Conservation (phyloP, 176 grass and related monocot species). For the Leersia perrieri region DNA sequence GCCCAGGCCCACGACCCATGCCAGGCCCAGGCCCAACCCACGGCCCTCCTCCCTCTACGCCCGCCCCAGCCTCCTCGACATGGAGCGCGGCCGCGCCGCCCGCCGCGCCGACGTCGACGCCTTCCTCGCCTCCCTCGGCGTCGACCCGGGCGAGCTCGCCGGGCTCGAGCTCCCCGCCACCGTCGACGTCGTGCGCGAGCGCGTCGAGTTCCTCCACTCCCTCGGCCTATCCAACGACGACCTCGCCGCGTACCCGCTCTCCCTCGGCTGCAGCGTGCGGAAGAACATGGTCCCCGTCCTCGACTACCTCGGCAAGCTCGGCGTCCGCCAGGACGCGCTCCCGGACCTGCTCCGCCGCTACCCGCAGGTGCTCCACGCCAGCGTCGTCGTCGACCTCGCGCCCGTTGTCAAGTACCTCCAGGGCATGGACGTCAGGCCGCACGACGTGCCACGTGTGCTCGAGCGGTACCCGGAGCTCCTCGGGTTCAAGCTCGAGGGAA, state of each 20-base stretch:
- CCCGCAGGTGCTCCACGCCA: conserved; percentile 77
- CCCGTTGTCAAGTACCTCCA: conserved; percentile 72
- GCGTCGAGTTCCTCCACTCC: conserved; percentile 63
- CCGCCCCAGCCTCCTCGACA: conserved; percentile 67
- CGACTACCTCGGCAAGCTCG: conserved; percentile 80
- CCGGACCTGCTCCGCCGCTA: conserved; percentile 65
- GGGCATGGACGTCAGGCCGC: conserved; percentile 55
- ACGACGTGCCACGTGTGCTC: conserved; percentile 57
- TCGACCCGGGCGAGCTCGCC: conserved; percentile 66
- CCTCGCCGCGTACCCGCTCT: conserved; percentile 71
- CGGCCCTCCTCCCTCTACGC: conserved; percentile 49
- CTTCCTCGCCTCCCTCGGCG: conserved; percentile 46
- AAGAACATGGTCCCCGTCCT: conserved; percentile 89
- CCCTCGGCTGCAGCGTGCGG: conserved; percentile 74
- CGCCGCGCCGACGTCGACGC: conserved; percentile 61
- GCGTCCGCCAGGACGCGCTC: conserved; percentile 56
- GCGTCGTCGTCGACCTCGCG: conserved; percentile 62
- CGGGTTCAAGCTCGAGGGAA: conserved; percentile 79
- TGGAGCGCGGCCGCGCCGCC: conserved; percentile 53
- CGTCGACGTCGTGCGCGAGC: conserved; percentile 77
- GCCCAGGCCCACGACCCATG: not conserved
- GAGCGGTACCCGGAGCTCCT: conserved; percentile 76
- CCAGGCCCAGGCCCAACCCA: not conserved
- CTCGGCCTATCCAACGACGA: conserved; percentile 44
- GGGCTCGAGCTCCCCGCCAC: conserved; percentile 80